phyloP scores from a whole-genome alignment of 73 alveolate species.

The Tetrahymena borealis region DNA sequence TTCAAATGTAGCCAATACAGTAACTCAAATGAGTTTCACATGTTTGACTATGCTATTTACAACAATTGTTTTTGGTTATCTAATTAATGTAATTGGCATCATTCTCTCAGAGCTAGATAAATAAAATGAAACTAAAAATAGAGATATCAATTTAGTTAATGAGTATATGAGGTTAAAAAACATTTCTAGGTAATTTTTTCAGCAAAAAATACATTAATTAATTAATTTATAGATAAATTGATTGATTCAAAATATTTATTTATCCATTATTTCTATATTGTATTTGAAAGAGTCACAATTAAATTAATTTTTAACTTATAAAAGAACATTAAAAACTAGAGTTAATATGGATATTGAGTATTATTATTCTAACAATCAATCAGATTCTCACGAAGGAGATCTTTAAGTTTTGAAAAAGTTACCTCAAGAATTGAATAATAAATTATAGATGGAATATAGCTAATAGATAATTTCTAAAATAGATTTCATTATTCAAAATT shows the following conservation, averaged over 20 bases:
- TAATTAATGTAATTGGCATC: neutral
- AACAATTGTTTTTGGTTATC: neutral
- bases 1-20: neutral
- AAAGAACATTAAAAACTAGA: neutral
- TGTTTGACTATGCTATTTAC: neutral
- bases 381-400: neutral
- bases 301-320: too few species aligned
- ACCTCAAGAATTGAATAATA: neutral
- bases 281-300: too few species aligned
- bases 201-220: too few species aligned
- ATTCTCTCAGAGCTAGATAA: neutral
- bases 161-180: neutral
- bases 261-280: too few species aligned
- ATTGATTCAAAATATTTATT: too few species aligned
- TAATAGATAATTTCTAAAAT: neutral
- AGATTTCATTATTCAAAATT: neutral
- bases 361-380: neutral
- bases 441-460: neutral
- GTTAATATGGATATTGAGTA: neutral
- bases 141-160: neutral
- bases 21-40: neutral
- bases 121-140: neutral
- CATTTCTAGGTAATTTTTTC: neutral
- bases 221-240: neutral
- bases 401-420: neutral